These are phyloP conservation scores for Arthrobotrys sinensis DNA, from an alignment of 2,329 filamentous ascomycete species.

Conservation along the genomic window DNA sequence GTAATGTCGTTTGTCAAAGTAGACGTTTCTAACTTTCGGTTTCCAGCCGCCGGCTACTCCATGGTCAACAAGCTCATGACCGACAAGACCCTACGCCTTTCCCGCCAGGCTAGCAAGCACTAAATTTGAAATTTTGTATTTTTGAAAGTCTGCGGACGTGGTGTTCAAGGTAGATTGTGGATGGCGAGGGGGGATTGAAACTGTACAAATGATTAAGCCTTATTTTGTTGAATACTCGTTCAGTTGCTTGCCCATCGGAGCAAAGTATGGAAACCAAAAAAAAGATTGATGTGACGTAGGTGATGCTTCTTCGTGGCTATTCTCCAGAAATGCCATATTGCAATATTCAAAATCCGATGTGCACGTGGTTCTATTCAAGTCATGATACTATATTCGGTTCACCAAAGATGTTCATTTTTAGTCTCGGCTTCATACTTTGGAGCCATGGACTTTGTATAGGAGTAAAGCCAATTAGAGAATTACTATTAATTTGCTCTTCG, in stretches of 20 bases:
- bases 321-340: too few relatives aligned
- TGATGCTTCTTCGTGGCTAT: background rate
- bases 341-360: too few relatives aligned
- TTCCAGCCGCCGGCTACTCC: constrained; percentile 83
- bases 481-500: background rate
- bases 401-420: too few relatives aligned
- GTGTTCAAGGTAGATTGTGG: constrained; percentile 18
- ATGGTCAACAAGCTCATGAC: constrained; percentile 80
- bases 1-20: constrained; percentile 36
- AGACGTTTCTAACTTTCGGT: constrained; percentile 8
- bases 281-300: background rate
- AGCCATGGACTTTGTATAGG: too few relatives aligned
- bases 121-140: constrained; percentile 28
- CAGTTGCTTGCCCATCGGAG: background rate
- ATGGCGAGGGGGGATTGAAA: background rate
- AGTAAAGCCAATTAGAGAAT: background rate
- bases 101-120: constrained; percentile 42
- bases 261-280: background rate
- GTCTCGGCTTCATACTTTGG: too few relatives aligned
- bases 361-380: too few relatives aligned
- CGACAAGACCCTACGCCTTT: constrained; percentile 57
- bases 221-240: constrained; percentile 16
- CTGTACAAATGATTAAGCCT: constrained; percentile 26
- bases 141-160: constrained; percentile 14
- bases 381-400: too few relatives aligned